A percentile compares a stretch with the other conserved stretches of the same genome.
phyloP scores from a whole-genome alignment of 140 eudicot species.

The Flaveria floridana region DNA sequence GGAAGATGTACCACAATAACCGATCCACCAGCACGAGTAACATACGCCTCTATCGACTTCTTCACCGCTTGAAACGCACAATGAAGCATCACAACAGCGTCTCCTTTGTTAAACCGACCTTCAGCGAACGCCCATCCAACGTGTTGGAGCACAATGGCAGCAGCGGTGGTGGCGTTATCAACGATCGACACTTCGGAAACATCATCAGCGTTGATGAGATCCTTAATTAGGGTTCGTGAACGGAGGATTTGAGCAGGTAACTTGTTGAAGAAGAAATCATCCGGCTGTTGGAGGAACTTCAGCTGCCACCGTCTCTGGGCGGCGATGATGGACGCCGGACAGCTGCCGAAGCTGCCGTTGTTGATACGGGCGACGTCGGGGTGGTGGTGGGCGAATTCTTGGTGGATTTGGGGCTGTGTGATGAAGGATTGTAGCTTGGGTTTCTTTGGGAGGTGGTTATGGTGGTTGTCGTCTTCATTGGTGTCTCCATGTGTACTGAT shows the following conservation, averaged over 20 bases:
- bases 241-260: constrained; percentile 48
- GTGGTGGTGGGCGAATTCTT: constrained; percentile 59
- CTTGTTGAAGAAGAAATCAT: constrained; percentile 54
- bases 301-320: constrained; percentile 52
- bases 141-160: constrained; percentile 70
- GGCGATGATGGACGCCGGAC: constrained; percentile 48
- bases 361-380: constrained; percentile 52
- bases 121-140: constrained; percentile 56
- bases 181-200: constrained; percentile 64
- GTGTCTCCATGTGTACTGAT: constrained; percentile 29
- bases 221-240: constrained; percentile 51
- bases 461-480: constrained; percentile 23
- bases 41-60: constrained; percentile 76
- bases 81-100: constrained; percentile 65
- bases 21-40: constrained; percentile 69
- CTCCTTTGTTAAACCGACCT: constrained; percentile 50
- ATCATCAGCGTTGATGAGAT: constrained; percentile 72
- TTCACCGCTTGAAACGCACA: constrained; percentile 81
- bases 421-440: constrained; percentile 40
- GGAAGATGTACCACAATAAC: constrained; percentile 65
- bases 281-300: constrained; percentile 68
- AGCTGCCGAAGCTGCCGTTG: constrained; percentile 78
- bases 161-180: constrained; percentile 83
- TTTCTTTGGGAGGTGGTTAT: constrained; percentile 37
- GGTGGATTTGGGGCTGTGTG: constrained; percentile 43